phyloP scores from a whole-genome alignment of 371 early-diverging fungal species.

The Phascolomyces articulosus region DNA sequence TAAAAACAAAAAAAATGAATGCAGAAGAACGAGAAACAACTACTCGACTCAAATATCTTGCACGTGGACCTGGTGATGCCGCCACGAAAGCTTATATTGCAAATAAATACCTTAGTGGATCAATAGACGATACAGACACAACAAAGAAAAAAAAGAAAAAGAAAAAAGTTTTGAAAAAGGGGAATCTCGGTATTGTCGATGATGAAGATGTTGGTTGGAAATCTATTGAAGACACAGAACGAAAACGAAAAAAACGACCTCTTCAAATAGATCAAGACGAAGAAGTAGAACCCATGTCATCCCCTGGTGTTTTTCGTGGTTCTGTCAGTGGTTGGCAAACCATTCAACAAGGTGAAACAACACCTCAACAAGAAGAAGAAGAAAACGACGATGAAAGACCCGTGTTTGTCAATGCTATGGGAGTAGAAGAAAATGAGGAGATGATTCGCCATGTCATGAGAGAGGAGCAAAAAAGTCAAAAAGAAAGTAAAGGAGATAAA shows the following conservation, averaged over 20 bases:
- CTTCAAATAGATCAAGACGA: slow-evolving; percentile 7
- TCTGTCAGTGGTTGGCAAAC: slow-evolving; percentile 49
- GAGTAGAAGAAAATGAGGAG: slow-evolving; percentile 17
- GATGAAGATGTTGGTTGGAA: slow-evolving; percentile 58
- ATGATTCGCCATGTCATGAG: not conserved
- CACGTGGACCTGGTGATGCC: slow-evolving; percentile 47
- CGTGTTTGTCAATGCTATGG: slow-evolving; percentile 39
- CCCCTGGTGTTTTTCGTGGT: slow-evolving; percentile 35
- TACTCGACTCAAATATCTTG: slow-evolving; percentile 42
- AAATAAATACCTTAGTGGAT: slow-evolving; percentile 35
- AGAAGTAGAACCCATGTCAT: slow-evolving; percentile 16
- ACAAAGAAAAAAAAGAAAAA: slow-evolving; percentile 42
- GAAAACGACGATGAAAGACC: slow-evolving; percentile 56
- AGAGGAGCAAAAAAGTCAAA: not conserved
- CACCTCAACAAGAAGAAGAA: slow-evolving; percentile 45
- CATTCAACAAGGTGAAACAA: slow-evolving; percentile 44
- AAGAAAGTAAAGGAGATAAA: not conserved
- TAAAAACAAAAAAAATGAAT: slow-evolving; percentile 20
- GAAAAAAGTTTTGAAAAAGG: slow-evolving; percentile 30
- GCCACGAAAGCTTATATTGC: slow-evolving; percentile 54
- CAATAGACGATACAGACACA: slow-evolving; percentile 19
- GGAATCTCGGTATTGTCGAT: slow-evolving; percentile 62
- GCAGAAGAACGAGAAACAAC: slow-evolving; percentile 31
- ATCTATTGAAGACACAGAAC: slow-evolving; percentile 27
- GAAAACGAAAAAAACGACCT: slow-evolving; percentile 13